Evolutionary conservation across 164 flowering plant species (phyloP), one percentile per base, ranked within the genome.

Genomic region (Saururus chinensis): DNA sequence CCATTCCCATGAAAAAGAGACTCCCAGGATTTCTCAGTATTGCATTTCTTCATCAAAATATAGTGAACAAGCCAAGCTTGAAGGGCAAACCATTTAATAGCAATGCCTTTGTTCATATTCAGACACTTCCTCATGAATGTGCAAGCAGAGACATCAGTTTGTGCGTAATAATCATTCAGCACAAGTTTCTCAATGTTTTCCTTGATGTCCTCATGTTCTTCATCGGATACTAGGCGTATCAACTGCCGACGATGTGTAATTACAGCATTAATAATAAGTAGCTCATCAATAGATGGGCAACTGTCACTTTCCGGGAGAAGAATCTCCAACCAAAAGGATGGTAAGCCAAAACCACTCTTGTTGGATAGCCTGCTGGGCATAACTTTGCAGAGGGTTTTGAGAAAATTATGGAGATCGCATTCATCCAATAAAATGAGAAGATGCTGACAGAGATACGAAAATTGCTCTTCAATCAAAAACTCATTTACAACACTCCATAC

Each of bases 351-450:
- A 40, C 30, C 41, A 17, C 19, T 9, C 58, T 62, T 51, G 35
- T 56, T 53, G 53, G 68, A 73, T 52, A 69, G 60, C 58, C 57
- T 77, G 2, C 73, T 63, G 40, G 70, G 63, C 51, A 83, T 68
- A 65, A 60, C 66, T 68, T 71, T 76, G 48, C 70, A 21, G 40
- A 87, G 69, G 63, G 76, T 57, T 30, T 70, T 63, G 65, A 86
- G 68, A 64, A 88, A 81, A 57, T 40, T 56, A 55, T 57, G 57
- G 49, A 93, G 72, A 30, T 81, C 85, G 26, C 23, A 56, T 76
- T 93, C 96, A 42, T 83, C 81, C 37, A 93, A 88, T 55, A 80
- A 71, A 67, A 85, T 81, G 40, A 93, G 90, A 72, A 88, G 82
- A 64, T 71, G 97, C 26, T 74, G 80, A 66, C 95, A 85, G 23